These are phyloP conservation scores for Brassica carinata DNA, from an alignment of 345 rosid genomes.

Conservation along the genomic window DNA sequence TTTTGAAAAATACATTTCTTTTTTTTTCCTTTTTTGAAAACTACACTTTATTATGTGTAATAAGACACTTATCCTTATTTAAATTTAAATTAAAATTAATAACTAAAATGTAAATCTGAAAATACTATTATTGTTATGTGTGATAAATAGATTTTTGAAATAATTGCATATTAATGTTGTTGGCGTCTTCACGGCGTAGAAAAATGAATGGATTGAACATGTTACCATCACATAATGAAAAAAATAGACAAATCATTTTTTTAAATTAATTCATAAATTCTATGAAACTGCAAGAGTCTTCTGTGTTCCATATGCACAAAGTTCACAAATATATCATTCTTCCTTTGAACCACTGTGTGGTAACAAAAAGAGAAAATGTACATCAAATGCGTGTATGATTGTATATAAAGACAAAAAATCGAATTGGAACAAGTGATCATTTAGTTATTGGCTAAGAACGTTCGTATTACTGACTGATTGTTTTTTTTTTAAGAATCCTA, in stretches of 20 bases:
- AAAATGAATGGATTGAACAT: not conserved
- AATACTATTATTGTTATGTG: not conserved
- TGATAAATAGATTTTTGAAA: not conserved
- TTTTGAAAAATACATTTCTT: too few relatives aligned
- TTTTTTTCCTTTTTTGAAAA: too few relatives aligned
- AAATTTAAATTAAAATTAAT: too few relatives aligned
- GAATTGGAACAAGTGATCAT: too few relatives aligned
- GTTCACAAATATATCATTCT: not conserved
- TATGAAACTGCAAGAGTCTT: not conserved
- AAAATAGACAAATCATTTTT: not conserved
- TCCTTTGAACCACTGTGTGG: too few relatives aligned
- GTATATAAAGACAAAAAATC: too few relatives aligned
- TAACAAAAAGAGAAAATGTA: too few relatives aligned
- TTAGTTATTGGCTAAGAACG: too few relatives aligned
- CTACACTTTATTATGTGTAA: not conserved
- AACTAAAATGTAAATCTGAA: not conserved
- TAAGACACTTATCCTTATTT: not conserved
- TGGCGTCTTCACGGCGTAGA: not conserved
- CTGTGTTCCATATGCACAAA: not conserved
- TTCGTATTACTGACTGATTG: too few relatives aligned
- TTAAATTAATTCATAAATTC: not conserved
- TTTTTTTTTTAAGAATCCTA: too few relatives aligned
- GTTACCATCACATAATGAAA: not conserved
- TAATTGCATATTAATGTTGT: not conserved
- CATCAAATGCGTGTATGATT: too few relatives aligned